A percentile compares a stretch with the other conserved stretches of the same genome.
Conservation (phyloP, 768 basidiomycete genomes). For the Tulasnella sp. region DNA sequence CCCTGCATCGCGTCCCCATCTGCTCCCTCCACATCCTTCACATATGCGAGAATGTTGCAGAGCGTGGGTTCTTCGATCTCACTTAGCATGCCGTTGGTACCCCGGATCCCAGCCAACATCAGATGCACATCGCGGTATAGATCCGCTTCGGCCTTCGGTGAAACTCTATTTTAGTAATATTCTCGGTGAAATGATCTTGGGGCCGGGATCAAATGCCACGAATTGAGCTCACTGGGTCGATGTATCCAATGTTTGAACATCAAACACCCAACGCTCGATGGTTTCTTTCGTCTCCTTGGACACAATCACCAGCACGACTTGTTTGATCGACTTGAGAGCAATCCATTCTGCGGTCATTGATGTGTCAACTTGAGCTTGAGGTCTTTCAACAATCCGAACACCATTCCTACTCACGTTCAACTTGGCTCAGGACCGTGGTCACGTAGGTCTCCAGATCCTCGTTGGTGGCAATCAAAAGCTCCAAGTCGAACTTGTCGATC, state of each 20-base stretch:
- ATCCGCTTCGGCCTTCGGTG: constrained; percentile 5
- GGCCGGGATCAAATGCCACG: too few relatives aligned
- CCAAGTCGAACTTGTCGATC: constrained; percentile 12
- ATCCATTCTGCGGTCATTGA: constrained; percentile 10
- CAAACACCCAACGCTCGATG: constrained; percentile 14
- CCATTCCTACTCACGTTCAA: constrained; percentile 8
- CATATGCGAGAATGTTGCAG: constrained; percentile 13
- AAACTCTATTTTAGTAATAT: not conserved
- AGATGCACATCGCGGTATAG: constrained; percentile 6
- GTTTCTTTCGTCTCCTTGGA: constrained; percentile 13
- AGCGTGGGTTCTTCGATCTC: constrained; percentile 14
- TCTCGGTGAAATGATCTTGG: too few relatives aligned
- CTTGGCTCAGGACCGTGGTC: constrained; percentile 8
- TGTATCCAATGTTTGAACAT: constrained; percentile 4
- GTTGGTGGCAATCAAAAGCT: constrained; percentile 13
- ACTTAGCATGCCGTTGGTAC: constrained; percentile 14
- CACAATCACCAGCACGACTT: constrained; percentile 11
- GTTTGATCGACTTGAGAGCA: not conserved
- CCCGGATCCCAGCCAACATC: constrained; percentile 12
- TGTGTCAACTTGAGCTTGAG: not conserved
- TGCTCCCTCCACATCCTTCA: constrained; percentile 1
- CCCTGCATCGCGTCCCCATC: not conserved
- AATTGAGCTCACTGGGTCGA: constrained; percentile 1
- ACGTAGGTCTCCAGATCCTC: constrained; percentile 14
- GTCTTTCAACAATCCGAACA: not conserved